Evolutionary conservation across 345 rosid species (phyloP).

Genomic region (Passiflora organensis): DNA sequence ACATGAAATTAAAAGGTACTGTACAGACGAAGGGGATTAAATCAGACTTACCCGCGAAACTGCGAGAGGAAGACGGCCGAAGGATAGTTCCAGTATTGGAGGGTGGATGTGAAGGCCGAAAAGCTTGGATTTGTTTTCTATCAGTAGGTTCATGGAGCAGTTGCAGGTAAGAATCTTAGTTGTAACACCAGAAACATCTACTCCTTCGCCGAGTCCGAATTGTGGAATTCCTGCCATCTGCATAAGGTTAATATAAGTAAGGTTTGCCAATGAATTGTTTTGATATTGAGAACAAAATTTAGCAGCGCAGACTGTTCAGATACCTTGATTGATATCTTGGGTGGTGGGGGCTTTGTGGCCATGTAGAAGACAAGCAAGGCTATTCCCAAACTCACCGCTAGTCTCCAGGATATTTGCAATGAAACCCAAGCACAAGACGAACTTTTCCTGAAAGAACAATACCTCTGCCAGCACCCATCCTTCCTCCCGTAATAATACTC

Average conservation of each 20-base stretch:
- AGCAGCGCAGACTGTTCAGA: too few relatives aligned
- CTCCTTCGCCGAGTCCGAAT: constrained; percentile 71
- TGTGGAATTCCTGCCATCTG: constrained; percentile 50
- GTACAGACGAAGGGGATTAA: too few relatives aligned
- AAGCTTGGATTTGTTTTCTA: constrained; percentile 74
- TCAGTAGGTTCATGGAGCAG: constrained; percentile 40
- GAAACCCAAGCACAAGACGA: constrained; percentile 52
- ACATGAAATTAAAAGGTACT: too few relatives aligned
- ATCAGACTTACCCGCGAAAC: constrained; percentile 29
- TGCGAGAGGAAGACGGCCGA: constrained; percentile 60
- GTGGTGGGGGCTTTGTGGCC: constrained; percentile 79
- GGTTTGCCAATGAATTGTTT: too few relatives aligned
- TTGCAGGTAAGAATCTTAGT: constrained; percentile 74
- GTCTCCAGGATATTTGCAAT: constrained; percentile 70
- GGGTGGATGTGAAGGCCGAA: constrained; percentile 71
- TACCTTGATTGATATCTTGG: constrained; percentile 65
- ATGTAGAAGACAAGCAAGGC: constrained; percentile 78
- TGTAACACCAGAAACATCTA: constrained; percentile 59
- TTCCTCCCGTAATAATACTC: constrained; percentile 19
- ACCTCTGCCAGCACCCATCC: constrained; percentile 49
- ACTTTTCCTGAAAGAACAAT: constrained; percentile 36
- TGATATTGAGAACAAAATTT: too few relatives aligned
- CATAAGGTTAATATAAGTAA: too few relatives aligned
- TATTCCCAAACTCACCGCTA: constrained; percentile 55
- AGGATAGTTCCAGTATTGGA: constrained; percentile 48